Conservation (phyloP, 192 early-diverging fungal species). For the Phlyctochytrium bullatum region DNA sequence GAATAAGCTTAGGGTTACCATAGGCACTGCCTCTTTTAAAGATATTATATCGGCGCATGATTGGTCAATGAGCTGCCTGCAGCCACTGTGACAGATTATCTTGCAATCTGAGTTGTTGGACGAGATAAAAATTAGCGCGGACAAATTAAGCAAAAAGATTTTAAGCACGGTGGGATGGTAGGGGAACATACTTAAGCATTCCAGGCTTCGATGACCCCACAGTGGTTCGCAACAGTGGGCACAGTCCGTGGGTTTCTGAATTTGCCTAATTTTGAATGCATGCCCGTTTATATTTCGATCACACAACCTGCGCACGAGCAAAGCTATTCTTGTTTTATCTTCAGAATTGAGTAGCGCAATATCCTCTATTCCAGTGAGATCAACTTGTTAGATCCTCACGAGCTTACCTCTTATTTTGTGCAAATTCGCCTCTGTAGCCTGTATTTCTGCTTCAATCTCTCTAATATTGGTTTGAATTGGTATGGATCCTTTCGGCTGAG, state of each 20-base stretch:
- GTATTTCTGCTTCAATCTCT: conserved; percentile 30
- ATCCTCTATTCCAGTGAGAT: conserved; percentile 9
- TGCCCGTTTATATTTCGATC: conserved; percentile 36
- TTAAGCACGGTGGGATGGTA: background rate
- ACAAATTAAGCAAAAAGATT: conserved; percentile 11
- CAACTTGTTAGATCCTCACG: background rate
- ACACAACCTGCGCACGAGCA: conserved; percentile 3
- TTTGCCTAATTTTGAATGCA: conserved; percentile 39
- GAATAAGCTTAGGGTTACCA: too few species aligned
- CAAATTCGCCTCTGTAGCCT: conserved; percentile 12
- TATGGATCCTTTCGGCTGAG: conserved; percentile 1
- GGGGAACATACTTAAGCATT: conserved; percentile 47
- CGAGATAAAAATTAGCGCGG: background rate
- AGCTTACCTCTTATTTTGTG: conserved; percentile 24
- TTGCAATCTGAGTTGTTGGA: conserved; percentile 19
- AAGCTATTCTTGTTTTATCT: conserved; percentile 12
- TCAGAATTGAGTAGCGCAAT: conserved; percentile 23
- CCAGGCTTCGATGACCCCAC: conserved; percentile 47
- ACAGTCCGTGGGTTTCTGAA: conserved; percentile 51
- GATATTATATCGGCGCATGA: conserved; percentile 35
- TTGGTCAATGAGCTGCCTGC: conserved; percentile 29
- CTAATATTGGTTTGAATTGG: conserved; percentile 13
- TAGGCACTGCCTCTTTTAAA: conserved; percentile 33
- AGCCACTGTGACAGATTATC: conserved; percentile 17
- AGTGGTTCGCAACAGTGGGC: conserved; percentile 50